These are phyloP conservation scores for Fomitiporia mediterranea DNA, from an alignment of 1,284 basidiomycete genomes.

Conservation along the genomic window DNA sequence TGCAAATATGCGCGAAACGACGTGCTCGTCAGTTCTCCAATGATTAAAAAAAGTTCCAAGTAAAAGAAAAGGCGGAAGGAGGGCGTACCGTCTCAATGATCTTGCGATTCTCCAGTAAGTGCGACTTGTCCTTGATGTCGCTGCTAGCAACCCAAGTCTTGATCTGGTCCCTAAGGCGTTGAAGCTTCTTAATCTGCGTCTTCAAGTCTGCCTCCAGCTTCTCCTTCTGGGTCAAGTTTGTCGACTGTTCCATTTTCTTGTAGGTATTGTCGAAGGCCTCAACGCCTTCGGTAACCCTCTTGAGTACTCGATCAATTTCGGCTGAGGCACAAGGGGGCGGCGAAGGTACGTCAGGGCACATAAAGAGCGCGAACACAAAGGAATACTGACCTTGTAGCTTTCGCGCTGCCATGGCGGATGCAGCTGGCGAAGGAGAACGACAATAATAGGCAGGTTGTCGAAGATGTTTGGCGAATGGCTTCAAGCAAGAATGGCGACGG, in stretches of 20 bases:
- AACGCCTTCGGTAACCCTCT: conserved; percentile 91
- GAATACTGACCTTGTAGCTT: conserved; percentile 69
- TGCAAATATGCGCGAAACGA: conserved; percentile 34
- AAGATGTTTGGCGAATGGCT: not conserved
- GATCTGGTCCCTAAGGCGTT: conserved; percentile 97
- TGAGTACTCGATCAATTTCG: conserved; percentile 94
- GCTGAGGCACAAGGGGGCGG: conserved; percentile 55
- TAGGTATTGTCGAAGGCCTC: conserved; percentile 94
- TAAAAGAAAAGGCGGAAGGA: not conserved
- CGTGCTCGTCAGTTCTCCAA: conserved; percentile 20
- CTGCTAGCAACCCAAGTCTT: conserved; percentile 98
- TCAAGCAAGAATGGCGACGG: not conserved
- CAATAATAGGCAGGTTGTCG: conserved; percentile 6
- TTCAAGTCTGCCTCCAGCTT: conserved; percentile 94
- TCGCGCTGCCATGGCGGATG: conserved; percentile 65
- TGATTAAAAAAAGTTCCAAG: conserved; percentile 15
- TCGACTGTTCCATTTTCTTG: conserved; percentile 92
- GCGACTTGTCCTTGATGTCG: conserved; percentile 99
- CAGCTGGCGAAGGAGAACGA: conserved; percentile 1
- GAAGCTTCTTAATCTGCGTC: conserved; percentile 99
- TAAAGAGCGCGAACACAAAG: not conserved
- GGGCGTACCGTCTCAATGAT: conserved; percentile 89
- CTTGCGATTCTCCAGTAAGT: conserved; percentile 88
- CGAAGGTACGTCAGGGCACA: conserved; percentile 10
- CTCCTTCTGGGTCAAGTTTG: conserved; percentile 95